phyloP scores from a whole-genome alignment of 139 green algal species.

The Desmodesmus armatus region DNA sequence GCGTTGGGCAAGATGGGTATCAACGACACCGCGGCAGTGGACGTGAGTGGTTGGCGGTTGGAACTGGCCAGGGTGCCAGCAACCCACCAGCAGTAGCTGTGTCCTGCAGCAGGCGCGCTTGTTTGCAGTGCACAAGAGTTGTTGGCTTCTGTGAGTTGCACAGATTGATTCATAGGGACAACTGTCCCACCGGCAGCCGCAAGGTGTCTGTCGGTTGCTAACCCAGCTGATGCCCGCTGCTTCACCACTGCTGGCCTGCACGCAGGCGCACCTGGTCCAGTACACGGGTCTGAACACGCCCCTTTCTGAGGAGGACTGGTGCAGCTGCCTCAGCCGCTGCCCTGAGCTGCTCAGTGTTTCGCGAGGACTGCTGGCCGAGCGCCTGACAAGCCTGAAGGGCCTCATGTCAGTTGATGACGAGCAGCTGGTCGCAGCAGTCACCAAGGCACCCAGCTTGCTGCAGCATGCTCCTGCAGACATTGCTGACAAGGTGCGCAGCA shows the following conservation, averaged over 20 bases:
- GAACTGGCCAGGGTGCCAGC: not conserved
- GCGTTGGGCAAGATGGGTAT: not conserved
- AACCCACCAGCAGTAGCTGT: too few relatives aligned
- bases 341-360: not conserved
- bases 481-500: slow-evolving; percentile 5
- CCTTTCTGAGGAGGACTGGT: slow-evolving; percentile 2
- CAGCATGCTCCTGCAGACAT: slow-evolving; percentile 18
- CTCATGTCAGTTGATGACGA: slow-evolving; percentile 3
- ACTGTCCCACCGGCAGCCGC: not conserved
- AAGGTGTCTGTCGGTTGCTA: not conserved
- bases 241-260: not conserved
- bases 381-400: slow-evolving; percentile 12
- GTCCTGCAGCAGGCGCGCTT: not conserved
- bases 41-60: slow-evolving; percentile 3
- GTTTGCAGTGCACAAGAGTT: not conserved
- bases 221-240: not conserved
- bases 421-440: slow-evolving; percentile 2
- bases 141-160: not conserved
- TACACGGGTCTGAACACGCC: slow-evolving; percentile 6
- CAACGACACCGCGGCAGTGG: slow-evolving; percentile 6
- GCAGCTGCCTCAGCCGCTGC: slow-evolving; percentile 33
- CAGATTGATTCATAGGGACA: not conserved
- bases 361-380: not conserved
- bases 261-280: slow-evolving; percentile 18
- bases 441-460: slow-evolving; percentile 37